Evolutionary conservation across 768 basidiomycete genomes (phyloP), one percentile per base, ranked within the genome.

Genomic region (Xerocomus spinulosus): DNA sequence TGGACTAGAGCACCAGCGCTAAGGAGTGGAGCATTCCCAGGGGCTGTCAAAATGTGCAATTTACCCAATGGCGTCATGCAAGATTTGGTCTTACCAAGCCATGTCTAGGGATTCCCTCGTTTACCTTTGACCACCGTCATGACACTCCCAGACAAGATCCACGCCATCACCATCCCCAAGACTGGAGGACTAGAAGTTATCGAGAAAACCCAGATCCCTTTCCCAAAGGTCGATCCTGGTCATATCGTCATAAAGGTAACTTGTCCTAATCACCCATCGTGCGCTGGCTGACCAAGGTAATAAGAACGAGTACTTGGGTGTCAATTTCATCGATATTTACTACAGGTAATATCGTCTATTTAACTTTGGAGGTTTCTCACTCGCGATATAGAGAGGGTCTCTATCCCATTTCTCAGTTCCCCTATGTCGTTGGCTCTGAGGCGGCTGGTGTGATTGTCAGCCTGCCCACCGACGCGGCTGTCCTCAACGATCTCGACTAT

Each of bases 311-410:
- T 92, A 83, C 56, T 70, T 76, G 9, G 90, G 89, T 7, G 77
- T 95, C 57, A 96, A 96, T 71, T 96, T 87, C 63, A 91, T 87
- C 61, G 87, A 89, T 62, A 82, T 81, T 36, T 94, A 96, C 65
- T 81, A 78, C 61, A 75, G 92, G 80, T 84, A 68, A 64, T 68
- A 56, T 32, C 12, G 9, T 4, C 13, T 40, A 10, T 42, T 25
- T 26, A 15, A n/a, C 23, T 15, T 21, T 35, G 25, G 17, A 23
- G 37, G 34, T 5, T 29, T 21, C n/a, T 46, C n/a, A 51, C 24
- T 13, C 14, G 25, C 23, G n/a, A 44, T 26, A 21, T 60, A 85
- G 80, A 52, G 64, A 74, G 53, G 89, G 89, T 0, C 54, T 89
- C 14, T 92, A 91, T 62, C 75, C 79, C 12, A 59, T 73, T 33